Conservation (phyloP, 305 asterid genomes). For the Galium porrigens region DNA sequence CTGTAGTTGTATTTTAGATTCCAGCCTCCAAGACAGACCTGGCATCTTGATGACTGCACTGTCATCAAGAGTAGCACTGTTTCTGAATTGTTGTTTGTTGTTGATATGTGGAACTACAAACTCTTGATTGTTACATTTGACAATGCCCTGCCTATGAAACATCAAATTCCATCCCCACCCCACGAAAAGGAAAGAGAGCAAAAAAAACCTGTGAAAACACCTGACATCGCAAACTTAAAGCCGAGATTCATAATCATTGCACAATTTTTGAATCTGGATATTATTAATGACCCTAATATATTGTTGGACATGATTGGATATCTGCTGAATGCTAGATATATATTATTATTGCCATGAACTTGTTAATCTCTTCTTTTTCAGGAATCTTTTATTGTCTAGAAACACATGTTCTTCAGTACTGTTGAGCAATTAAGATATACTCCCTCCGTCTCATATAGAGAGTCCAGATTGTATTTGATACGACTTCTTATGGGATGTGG, state of each 20-base stretch:
- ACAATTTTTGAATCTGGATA: background rate
- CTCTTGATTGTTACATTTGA: background rate
- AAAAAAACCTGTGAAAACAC: background rate
- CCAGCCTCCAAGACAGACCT: background rate
- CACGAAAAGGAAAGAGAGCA: background rate
- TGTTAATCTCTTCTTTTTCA: background rate
- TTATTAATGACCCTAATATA: background rate
- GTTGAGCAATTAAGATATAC: background rate
- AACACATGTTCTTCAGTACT: background rate
- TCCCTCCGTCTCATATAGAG: no score
- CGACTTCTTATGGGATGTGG: background rate
- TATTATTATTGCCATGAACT: background rate
- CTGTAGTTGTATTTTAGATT: background rate
- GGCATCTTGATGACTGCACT: background rate
- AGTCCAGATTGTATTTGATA: background rate
- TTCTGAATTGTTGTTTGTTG: background rate
- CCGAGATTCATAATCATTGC: background rate
- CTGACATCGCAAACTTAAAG: background rate
- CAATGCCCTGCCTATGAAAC: background rate
- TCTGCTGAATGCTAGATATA: background rate
- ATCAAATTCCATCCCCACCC: background rate
- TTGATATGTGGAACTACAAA: background rate
- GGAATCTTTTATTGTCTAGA: background rate
- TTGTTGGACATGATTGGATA: background rate
- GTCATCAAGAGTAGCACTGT: background rate